These are phyloP conservation scores for Cercospora nicotianae DNA, from an alignment of 2,329 filamentous ascomycete genomes.

Conservation along the genomic window DNA sequence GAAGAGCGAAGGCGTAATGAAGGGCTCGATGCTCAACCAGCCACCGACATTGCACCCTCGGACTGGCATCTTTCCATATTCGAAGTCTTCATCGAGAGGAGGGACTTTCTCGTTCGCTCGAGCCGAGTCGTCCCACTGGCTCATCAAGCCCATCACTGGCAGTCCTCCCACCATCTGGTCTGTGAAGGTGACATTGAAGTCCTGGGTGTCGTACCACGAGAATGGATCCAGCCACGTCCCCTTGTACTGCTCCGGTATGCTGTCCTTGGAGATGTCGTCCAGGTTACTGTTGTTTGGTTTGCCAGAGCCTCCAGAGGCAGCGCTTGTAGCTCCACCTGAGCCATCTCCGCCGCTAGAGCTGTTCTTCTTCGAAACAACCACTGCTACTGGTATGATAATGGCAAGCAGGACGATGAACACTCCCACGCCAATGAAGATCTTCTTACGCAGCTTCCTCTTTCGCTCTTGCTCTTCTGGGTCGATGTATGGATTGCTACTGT, in stretches of 20 bases:
- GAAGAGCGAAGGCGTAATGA: conserved; percentile 93
- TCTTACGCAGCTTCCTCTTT: conserved; percentile 56
- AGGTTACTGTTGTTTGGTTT: conserved; percentile 49
- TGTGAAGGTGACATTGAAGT: conserved; percentile 95
- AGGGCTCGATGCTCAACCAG: conserved; percentile 91
- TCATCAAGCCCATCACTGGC: conserved; percentile 86
- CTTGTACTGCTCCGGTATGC: conserved; percentile 59
- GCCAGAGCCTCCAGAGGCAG: conserved; percentile 28
- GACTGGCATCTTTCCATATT: conserved; percentile 76
- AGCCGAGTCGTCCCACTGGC: conserved; percentile 79
- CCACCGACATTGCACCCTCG: conserved; percentile 91
- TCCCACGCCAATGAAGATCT: conserved; percentile 45
- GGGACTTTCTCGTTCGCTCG: conserved; percentile 78
- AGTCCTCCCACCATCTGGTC: conserved; percentile 78
- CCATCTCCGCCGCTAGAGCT: conserved; percentile 28
- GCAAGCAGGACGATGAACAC: conserved; percentile 45
- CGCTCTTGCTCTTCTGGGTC: conserved; percentile 41
- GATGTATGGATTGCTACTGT: conserved; percentile 37
- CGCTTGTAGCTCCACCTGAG: conserved; percentile 16
- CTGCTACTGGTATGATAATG: conserved; percentile 51
- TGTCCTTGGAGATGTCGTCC: conserved; percentile 44
- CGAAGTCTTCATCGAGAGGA: conserved; percentile 72
- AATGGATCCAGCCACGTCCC: conserved; percentile 84
- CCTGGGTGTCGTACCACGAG: conserved; percentile 83
- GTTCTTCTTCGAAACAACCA: conserved; percentile 49